Base-by-base conservation (phyloP, 2,329 filamentous ascomycete genomes). In the Raffaelea deltoideospora region DNA sequence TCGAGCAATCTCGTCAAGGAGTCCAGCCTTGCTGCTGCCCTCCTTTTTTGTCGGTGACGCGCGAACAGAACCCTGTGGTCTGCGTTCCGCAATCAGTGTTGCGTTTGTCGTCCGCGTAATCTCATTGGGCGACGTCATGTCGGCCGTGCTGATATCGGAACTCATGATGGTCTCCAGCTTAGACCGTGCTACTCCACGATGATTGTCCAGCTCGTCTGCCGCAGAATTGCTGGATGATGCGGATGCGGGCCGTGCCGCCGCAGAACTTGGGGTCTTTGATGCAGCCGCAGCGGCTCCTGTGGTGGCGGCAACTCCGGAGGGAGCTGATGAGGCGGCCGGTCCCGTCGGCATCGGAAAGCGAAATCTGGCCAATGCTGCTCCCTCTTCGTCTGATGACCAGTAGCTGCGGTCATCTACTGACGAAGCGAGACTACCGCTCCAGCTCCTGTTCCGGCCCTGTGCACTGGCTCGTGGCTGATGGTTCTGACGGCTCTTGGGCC, bases 111-210 rank as follows among this genome's bases (percentile, higher is more conserved):
- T 53, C 33, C 47, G 49, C 46, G 18, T 49, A 48, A 31, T 22
- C 29, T n/a, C n/a, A n/a, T n/a, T n/a, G n/a, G n/a, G n/a, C n/a
- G n/a, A n/a, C n/a, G n/a, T n/a, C 14, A 34, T 3, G 5, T 40
- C 39, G 23, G 29, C 23, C 27, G 47, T 52, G 22, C 46, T 44
- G 19, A 51, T 50, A 28, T 60, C 55, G 15, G 57, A 59, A 50
- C 64, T 65, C 34, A 54, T 41, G 15, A 67, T 67, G 10, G 64
- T 67, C 39, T 63, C 57, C 26, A 68, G 51, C 46, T 58, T 63
- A 5, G 63, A 61, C 32, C 60, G 54, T 22, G 15, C 5, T n/a
- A n/a, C n/a, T n/a, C n/a, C n/a, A n/a, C n/a, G n/a, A n/a, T n/a
- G n/a, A n/a, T n/a, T n/a, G n/a, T n/a, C n/a, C 26, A 14, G 28